Evolutionary conservation across 73 alveolate genomes (phyloP).

Genomic region (Breviolum minutum): DNA sequence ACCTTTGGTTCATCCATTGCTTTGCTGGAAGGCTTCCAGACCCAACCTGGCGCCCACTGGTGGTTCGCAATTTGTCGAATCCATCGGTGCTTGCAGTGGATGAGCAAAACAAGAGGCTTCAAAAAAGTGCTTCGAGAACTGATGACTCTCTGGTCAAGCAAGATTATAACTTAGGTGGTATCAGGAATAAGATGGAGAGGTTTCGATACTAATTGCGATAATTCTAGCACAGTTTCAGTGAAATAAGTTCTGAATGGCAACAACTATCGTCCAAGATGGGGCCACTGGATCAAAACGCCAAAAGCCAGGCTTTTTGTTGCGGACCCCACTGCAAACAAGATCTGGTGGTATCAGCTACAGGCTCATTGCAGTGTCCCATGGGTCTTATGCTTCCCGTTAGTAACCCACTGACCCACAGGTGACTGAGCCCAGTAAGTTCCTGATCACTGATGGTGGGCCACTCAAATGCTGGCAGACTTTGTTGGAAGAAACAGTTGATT

Average conservation of each 20-base stretch:
- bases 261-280: too few species aligned
- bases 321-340: slow-evolving; percentile 64
- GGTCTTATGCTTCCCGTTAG: not conserved
- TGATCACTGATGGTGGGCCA: slow-evolving; percentile 39
- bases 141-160: not conserved
- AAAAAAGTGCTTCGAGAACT: not conserved
- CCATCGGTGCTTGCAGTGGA: slow-evolving; percentile 79
- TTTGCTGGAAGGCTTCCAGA: slow-evolving; percentile 98
- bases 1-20: slow-evolving; percentile 98
- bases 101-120: slow-evolving; percentile 51
- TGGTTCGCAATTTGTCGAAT: slow-evolving; percentile 98
- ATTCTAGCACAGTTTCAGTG: too few species aligned
- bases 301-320: slow-evolving; percentile 60
- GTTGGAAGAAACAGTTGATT: not conserved
- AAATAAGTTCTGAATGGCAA: too few species aligned
- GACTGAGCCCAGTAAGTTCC: slow-evolving; percentile 71
- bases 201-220: too few species aligned
- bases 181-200: too few species aligned
- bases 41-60: slow-evolving; percentile 99
- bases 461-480: not conserved
- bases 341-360: slow-evolving; percentile 64
- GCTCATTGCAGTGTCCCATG: not conserved
- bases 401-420: not conserved
- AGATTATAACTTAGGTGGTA: too few species aligned
- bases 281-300: not conserved